Percentiles rank a stretch among this genome's conserved stretches.
Evolutionary conservation across 805 yeast genomes (phyloP).

Genomic region (Candida fluviatilis): DNA sequence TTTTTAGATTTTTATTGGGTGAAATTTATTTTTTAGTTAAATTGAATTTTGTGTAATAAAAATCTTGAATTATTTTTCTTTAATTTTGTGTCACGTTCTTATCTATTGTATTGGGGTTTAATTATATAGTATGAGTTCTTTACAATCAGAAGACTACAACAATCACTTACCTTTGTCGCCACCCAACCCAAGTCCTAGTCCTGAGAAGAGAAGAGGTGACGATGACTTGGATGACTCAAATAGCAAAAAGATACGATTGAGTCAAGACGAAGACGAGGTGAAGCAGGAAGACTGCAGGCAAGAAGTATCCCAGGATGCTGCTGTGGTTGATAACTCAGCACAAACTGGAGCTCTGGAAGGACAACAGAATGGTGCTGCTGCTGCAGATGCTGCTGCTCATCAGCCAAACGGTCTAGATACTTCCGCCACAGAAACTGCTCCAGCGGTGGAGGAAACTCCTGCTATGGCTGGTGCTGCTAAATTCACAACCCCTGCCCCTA

Average conservation of each 20-base stretch:
- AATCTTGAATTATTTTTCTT: neutral
- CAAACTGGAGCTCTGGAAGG: no score
- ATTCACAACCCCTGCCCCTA: slow-evolving; percentile 58
- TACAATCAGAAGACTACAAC: slow-evolving; percentile 2
- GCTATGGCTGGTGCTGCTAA: slow-evolving; percentile 10
- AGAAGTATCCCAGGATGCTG: neutral
- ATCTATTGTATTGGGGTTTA: neutral
- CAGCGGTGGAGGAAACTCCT: neutral
- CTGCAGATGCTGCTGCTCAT: no score
- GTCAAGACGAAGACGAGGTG: neutral
- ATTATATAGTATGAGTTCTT: neutral
- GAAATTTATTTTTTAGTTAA: neutral
- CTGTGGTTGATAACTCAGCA: neutral
- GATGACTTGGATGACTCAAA: neutral
- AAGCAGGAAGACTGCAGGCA: slow-evolving; percentile 1
- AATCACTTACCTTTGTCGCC: slow-evolving; percentile 34
- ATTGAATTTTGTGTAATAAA: neutral
- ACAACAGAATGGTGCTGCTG: no score
- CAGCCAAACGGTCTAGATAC: neutral
- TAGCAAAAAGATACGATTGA: neutral
- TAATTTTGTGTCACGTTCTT: neutral
- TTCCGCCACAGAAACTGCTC: neutral
- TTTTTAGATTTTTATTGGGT: neutral
- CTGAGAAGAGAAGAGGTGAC: slow-evolving; percentile 13
- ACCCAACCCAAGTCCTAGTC: slow-evolving; percentile 43